Conservation (phyloP, 257 asterid species). For the Parsonsia alboflavescens region DNA sequence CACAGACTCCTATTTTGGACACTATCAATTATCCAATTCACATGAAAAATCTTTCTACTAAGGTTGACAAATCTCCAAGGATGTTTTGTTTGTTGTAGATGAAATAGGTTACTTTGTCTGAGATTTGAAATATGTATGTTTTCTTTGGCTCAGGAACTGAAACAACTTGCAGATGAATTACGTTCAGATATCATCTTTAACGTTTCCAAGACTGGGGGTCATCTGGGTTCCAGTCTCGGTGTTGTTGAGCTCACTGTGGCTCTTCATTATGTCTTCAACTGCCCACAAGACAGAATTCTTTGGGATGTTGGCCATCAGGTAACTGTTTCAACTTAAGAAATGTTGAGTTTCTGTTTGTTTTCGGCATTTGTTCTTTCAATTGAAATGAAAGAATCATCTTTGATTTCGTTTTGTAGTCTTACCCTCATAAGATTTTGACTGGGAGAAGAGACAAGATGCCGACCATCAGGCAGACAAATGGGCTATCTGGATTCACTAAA, state of each 20-base stretch:
- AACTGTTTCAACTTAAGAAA: conserved; percentile 5
- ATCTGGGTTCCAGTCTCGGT: conserved; percentile 95
- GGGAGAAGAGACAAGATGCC: conserved; percentile 85
- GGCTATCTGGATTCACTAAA: conserved; percentile 85
- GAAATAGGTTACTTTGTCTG: not conserved
- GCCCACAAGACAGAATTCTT: conserved; percentile 86
- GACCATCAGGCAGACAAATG: conserved; percentile 81
- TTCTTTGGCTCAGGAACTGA: conserved; percentile 60
- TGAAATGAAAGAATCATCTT: conserved; percentile 12
- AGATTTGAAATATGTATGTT: not conserved
- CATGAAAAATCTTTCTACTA: conserved; percentile 81
- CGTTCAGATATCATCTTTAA: conserved; percentile 90
- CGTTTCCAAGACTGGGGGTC: conserved; percentile 97
- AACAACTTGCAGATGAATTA: conserved; percentile 83
- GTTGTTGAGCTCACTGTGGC: conserved; percentile 96
- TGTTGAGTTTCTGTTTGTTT: not conserved
- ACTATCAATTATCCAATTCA: conserved; percentile 89
- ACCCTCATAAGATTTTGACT: conserved; percentile 92
- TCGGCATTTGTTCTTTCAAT: not conserved
- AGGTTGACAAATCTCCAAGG: conserved; percentile 38
- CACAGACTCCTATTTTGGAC: conserved; percentile 95
- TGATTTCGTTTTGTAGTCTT: conserved; percentile 45
- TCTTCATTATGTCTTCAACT: conserved; percentile 83
- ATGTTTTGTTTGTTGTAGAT: not conserved
- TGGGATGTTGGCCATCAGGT: conserved; percentile 99